phyloP scores from a whole-genome alignment of 768 basidiomycete species.

The Boletus reticuloceps region DNA sequence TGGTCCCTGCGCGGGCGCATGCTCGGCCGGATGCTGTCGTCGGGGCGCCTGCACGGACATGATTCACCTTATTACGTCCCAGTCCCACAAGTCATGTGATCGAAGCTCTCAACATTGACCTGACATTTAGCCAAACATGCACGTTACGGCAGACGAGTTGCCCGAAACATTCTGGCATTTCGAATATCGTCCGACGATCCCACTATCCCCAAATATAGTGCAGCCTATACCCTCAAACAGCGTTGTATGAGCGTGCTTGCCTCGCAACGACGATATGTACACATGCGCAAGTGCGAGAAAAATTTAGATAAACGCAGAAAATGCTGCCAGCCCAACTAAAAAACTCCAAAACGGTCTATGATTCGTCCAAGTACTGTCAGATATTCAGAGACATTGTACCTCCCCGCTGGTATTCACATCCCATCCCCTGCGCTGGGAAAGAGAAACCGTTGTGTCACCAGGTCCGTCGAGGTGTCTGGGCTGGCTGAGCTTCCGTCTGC shows the following conservation, averaged over 20 bases:
- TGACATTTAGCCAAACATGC: too few relatives aligned
- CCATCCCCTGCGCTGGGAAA: slow-evolving; percentile 16
- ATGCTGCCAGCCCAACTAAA: not conserved
- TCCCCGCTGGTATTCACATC: slow-evolving; percentile 9
- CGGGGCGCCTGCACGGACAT: not conserved
- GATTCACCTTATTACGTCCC: slow-evolving; percentile 10
- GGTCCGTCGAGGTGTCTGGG: slow-evolving; percentile 19
- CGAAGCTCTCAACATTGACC: too few relatives aligned
- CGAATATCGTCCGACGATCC: slow-evolving; percentile 18
- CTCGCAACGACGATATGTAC: not conserved
- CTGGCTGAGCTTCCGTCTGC: slow-evolving; percentile 17
- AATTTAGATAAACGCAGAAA: not conserved
- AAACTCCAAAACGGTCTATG: slow-evolving; percentile 1
- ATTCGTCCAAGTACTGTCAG: not conserved
- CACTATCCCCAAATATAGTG: slow-evolving; percentile 1
- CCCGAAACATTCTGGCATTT: slow-evolving; percentile 5
- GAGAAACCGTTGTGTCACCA: slow-evolving; percentile 12
- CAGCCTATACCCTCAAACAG: not conserved
- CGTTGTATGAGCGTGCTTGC: too few relatives aligned
- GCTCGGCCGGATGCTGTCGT: too few relatives aligned
- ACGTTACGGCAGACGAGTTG: slow-evolving; percentile 7
- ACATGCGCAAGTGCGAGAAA: not conserved
- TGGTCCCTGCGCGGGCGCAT: not conserved
- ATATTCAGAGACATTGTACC: not conserved
- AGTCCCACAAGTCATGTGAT: not conserved